A percentile compares a stretch with the other conserved stretches of the same genome.
Conservation (phyloP, 305 asterid species). For the Solanum hybrid region DNA sequence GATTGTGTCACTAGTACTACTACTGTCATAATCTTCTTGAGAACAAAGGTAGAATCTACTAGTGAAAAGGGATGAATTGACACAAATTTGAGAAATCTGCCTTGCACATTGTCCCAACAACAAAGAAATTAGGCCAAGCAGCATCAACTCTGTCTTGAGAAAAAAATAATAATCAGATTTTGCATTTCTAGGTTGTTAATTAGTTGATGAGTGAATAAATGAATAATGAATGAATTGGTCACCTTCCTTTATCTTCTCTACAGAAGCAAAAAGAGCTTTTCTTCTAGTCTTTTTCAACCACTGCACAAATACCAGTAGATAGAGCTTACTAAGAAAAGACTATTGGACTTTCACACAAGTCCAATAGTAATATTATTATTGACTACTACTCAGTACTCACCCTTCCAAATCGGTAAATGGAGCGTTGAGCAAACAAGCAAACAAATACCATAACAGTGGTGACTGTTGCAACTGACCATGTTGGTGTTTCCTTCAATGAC, state of each 20-base stretch:
- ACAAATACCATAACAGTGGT: slow-evolving; percentile 83
- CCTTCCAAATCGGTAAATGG: slow-evolving; percentile 80
- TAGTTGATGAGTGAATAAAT: background rate
- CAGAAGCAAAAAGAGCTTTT: slow-evolving; percentile 80
- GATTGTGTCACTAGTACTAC: slow-evolving; percentile 13
- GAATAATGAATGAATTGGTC: background rate
- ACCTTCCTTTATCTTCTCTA: slow-evolving; percentile 89
- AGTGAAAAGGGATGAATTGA: slow-evolving; percentile 67
- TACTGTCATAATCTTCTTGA: slow-evolving; percentile 40
- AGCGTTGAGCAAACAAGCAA: slow-evolving; percentile 67
- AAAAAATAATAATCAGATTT: background rate
- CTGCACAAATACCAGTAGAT: slow-evolving; percentile 20
- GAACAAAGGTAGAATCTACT: slow-evolving; percentile 72
- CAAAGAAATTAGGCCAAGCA: slow-evolving; percentile 81
- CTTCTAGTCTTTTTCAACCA: slow-evolving; percentile 88
- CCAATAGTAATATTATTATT: background rate
- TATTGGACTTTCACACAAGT: background rate
- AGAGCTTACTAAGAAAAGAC: background rate
- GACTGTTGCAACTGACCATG: slow-evolving; percentile 97
- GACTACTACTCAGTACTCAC: slow-evolving; percentile 24
- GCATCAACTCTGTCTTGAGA: slow-evolving; percentile 62
- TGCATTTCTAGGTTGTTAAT: background rate
- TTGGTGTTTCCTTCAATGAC: slow-evolving; percentile 82
- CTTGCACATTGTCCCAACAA: slow-evolving; percentile 86
- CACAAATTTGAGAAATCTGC: slow-evolving; percentile 75